phyloP scores from a whole-genome alignment of 352 stramenopile genomes.

The Globisporangium viniferum region DNA sequence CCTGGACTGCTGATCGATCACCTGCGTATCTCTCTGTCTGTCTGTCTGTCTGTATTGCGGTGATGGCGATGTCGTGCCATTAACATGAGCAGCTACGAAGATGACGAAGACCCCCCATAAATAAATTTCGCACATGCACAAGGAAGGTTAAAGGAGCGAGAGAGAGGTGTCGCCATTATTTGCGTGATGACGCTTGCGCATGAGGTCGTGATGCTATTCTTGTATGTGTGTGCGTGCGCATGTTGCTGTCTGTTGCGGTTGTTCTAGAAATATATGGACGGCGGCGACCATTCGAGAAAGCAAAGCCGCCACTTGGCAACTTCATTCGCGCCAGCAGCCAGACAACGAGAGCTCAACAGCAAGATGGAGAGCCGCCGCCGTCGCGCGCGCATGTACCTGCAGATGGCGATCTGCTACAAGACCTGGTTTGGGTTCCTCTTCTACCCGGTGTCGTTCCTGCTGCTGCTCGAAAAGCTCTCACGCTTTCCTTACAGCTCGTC shows the following conservation, averaged over 20 bases:
- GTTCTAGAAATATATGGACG: slow-evolving; percentile 4
- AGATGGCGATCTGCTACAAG: slow-evolving; percentile 60
- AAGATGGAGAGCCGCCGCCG: slow-evolving; percentile 31
- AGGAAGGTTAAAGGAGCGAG: background rate
- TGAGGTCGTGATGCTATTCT: background rate
- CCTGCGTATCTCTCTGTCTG: background rate
- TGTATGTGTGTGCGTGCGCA: slow-evolving; percentile 1
- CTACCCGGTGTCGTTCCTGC: slow-evolving; percentile 55
- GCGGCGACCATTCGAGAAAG: slow-evolving; percentile 9
- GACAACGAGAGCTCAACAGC: background rate
- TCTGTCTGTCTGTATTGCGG: background rate
- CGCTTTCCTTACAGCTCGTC: slow-evolving; percentile 33
- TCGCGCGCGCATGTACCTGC: slow-evolving; percentile 41
- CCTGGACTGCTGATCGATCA: slow-evolving; percentile 87
- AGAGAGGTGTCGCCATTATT: no score
- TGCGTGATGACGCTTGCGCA: background rate
- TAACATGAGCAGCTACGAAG: background rate
- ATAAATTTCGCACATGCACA: background rate
- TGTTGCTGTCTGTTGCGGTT: background rate
- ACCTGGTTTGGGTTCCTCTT: slow-evolving; percentile 52
- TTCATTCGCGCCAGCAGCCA: background rate
- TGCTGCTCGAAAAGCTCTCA: slow-evolving; percentile 60
- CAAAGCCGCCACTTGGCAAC: background rate
- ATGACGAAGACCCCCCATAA: background rate
- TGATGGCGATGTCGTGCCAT: background rate